A percentile compares a stretch with the other conserved stretches of the same genome.
These are phyloP conservation scores for Fomitopsis pinicola DNA, from an alignment of 1,284 basidiomycete species.

Conservation along the genomic window DNA sequence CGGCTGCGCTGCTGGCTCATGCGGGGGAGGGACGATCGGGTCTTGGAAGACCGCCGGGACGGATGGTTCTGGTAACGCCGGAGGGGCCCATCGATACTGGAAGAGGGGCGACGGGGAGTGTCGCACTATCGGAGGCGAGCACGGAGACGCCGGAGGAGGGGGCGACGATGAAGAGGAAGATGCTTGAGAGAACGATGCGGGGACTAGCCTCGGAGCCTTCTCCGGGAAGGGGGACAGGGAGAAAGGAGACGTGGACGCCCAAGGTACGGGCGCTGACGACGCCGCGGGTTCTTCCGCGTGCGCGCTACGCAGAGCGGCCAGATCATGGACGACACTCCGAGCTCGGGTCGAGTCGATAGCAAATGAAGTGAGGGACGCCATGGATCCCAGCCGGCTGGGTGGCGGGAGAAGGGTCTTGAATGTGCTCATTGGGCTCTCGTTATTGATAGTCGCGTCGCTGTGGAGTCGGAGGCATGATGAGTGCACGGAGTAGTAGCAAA, in stretches of 20 bases:
- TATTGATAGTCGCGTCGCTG: not conserved
- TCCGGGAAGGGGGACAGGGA: not conserved
- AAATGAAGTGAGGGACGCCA: not conserved
- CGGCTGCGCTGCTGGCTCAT: not conserved
- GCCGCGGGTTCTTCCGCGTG: not conserved
- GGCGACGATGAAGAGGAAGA: too few relatives aligned
- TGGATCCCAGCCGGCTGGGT: not conserved
- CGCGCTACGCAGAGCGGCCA: not conserved
- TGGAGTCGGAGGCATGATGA: not conserved
- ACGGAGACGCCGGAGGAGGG: not conserved
- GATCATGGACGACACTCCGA: not conserved
- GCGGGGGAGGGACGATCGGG: not conserved
- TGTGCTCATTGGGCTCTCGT: not conserved
- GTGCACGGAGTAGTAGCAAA: not conserved
- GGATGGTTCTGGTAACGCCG: not conserved
- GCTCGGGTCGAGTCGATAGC: not conserved
- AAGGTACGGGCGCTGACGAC: not conserved
- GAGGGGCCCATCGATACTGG: not conserved
- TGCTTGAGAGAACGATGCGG: too few relatives aligned
- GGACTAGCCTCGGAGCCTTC: not conserved
- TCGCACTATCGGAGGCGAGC: not conserved
- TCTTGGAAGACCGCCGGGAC: not conserved
- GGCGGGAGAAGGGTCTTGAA: not conserved
- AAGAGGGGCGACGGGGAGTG: not conserved
- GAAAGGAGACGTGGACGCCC: not conserved